Conservation (phyloP, 768 basidiomycete species). For the Lyophyllum decastes region DNA sequence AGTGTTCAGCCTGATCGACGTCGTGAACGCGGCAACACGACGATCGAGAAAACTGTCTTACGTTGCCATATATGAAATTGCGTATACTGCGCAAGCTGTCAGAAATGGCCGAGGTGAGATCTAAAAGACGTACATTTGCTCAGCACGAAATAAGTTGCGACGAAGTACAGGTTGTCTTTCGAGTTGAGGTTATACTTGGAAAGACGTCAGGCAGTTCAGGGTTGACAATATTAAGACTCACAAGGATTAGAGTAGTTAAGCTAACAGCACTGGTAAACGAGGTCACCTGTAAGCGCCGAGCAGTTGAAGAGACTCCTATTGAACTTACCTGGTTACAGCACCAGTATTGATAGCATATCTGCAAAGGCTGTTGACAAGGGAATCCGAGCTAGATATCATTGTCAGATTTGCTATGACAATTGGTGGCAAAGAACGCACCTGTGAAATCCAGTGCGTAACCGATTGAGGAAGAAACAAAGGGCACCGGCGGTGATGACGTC, state of each 20-base stretch:
- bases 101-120: neutral
- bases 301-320: constrained; percentile 35
- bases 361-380: constrained; percentile 56
- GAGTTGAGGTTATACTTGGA: constrained; percentile 58
- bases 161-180: constrained; percentile 58
- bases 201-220: neutral
- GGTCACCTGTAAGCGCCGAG: constrained; percentile 31
- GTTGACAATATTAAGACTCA: constrained; percentile 28
- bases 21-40: neutral
- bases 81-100: constrained; percentile 48
- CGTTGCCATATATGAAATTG: constrained; percentile 66
- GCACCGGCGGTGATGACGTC: constrained; percentile 61
- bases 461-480: constrained; percentile 60
- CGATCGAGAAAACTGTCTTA: constrained; percentile 27
- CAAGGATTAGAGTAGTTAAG: constrained; percentile 54
- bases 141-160: constrained; percentile 62
- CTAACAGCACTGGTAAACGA: constrained; percentile 40
- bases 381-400: constrained; percentile 48
- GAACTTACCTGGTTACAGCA: constrained; percentile 53
- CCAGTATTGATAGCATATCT: constrained; percentile 71
- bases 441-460: constrained; percentile 54
- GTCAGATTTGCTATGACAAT: neutral
- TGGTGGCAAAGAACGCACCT: constrained; percentile 34
- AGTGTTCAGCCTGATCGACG: constrained; percentile 53
- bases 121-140: constrained; percentile 56